Conservation (phyloP, 164 flowering plant genomes). For the Umbilicus rupestris region DNA sequence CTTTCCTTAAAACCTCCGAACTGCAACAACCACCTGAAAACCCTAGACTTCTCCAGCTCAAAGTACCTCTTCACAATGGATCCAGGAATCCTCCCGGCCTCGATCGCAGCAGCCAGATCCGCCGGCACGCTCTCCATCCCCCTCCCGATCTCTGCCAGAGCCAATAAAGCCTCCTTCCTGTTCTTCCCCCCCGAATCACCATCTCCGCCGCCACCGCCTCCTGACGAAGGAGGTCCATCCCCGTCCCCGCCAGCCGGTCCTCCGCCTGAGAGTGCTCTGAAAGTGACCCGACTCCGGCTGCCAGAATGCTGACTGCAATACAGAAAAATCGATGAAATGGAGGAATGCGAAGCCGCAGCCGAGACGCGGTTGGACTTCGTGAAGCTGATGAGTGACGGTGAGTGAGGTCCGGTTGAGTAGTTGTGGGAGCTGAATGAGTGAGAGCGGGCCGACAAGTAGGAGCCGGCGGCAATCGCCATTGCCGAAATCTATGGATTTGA, state of each 20-base stretch:
- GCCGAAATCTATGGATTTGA: background rate
- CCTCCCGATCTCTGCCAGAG: conserved; percentile 43
- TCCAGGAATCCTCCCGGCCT: conserved; percentile 68
- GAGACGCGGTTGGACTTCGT: background rate
- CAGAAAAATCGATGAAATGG: background rate
- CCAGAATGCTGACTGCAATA: too few species aligned
- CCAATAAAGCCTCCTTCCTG: conserved; percentile 57
- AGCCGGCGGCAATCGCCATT: background rate
- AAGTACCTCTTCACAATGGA: conserved; percentile 43
- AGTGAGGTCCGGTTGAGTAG: conserved; percentile 4
- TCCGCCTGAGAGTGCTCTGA: background rate
- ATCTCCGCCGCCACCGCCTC: conserved; percentile 14
- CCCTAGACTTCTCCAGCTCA: conserved; percentile 29
- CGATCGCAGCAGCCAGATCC: conserved; percentile 69
- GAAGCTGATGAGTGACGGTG: background rate
- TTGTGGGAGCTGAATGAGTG: background rate
- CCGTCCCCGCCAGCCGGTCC: background rate
- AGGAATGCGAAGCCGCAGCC: background rate
- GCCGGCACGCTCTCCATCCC: conserved; percentile 44
- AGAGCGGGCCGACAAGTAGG: background rate
- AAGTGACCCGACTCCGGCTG: background rate
- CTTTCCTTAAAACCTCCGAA: conserved; percentile 44
- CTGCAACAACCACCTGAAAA: conserved; percentile 35
- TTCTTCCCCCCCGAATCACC: conserved; percentile 38
- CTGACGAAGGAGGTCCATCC: conserved; percentile 1